A percentile compares a stretch with the other conserved stretches of the same genome.
Evolutionary conservation across 2,329 filamentous ascomycete genomes (phyloP).

Genomic region (Chalara sp.): DNA sequence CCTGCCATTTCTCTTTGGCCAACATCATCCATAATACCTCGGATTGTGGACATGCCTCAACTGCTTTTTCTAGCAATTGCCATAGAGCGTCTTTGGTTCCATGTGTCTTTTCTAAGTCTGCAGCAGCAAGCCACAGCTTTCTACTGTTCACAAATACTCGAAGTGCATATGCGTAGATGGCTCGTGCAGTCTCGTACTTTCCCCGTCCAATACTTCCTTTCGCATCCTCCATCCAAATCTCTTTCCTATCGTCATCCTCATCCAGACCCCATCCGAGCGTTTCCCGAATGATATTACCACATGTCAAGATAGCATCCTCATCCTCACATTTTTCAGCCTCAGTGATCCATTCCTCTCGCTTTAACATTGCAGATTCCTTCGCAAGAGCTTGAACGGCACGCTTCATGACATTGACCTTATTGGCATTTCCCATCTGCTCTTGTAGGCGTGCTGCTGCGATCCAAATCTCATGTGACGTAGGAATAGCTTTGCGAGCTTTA

Average conservation of each 20-base stretch:
- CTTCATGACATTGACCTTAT: slow-evolving; percentile 88
- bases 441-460: slow-evolving; percentile 88
- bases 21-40: slow-evolving; percentile 95
- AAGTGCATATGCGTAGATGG: slow-evolving; percentile 87
- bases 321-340: slow-evolving; percentile 94
- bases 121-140: slow-evolving; percentile 83
- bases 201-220: slow-evolving; percentile 73
- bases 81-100: slow-evolving; percentile 77
- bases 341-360: slow-evolving; percentile 92
- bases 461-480: slow-evolving; percentile 93
- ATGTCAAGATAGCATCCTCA: slow-evolving; percentile 81
- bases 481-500: slow-evolving; percentile 86
- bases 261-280: slow-evolving; percentile 91
- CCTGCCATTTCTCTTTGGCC: slow-evolving; percentile 89
- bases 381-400: slow-evolving; percentile 82
- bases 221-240: slow-evolving; percentile 93
- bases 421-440: slow-evolving; percentile 74
- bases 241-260: slow-evolving; percentile 92
- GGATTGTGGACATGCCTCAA: slow-evolving; percentile 85
- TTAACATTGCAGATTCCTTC: slow-evolving; percentile 91
- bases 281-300: slow-evolving; percentile 82
- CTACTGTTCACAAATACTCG: slow-evolving; percentile 84
- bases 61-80: slow-evolving; percentile 83
- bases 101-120: slow-evolving; percentile 85
- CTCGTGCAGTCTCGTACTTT: slow-evolving; percentile 82